Base-by-base conservation (phyloP, 2,329 filamentous ascomycete genomes). In the Aquanectria penicillioides region DNA sequence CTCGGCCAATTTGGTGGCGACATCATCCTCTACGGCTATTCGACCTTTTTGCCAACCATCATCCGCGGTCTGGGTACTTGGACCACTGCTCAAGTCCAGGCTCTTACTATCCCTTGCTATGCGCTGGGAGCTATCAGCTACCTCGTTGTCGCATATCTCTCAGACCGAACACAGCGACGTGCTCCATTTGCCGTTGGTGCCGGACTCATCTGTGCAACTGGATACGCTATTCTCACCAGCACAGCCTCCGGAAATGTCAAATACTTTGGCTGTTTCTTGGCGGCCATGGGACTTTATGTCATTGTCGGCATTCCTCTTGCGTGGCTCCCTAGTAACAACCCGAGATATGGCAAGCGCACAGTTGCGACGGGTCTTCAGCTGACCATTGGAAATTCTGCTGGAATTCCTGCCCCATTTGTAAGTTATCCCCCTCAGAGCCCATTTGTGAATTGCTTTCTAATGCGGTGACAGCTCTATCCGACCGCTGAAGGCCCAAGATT, bases 81-180 rank as follows among this genome's bases (percentile, higher is more conserved):
- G 70, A 61, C 57, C n/a, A 64, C 17, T 0, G 62, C 68, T 2
- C 62, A 76, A 36, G 82, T 88, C 0, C 87, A 90, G 67, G 85
- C 86, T n/a, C 78, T 90, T 15, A 90, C 88, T 0, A 89, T 90
- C 33, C 88, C 88, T 1, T 89, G 86, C 70, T 90, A 90, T 60
- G 80, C 81, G 0, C 68, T 88, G 3, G 88, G 87, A 0, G 87
- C 86, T 0, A 79, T 89, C 15, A 83, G 79, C 0, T 90, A 88
- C 57, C 76, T 89, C 3, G 57, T 78, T 0, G 77, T 85, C 0
- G 87, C 87, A 3, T 82, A 80, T 68, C 73, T 87, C 34, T 87
- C 84, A 3, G 87, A 90, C 67, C 77, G 80, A 38, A 80, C 79
- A 38, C 85, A 89, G 65, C 76, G 75, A 15, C 81, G 88, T 40